phyloP scores from a whole-genome alignment of 805 yeast genomes.

The Nakazawaea ishiwadae region DNA sequence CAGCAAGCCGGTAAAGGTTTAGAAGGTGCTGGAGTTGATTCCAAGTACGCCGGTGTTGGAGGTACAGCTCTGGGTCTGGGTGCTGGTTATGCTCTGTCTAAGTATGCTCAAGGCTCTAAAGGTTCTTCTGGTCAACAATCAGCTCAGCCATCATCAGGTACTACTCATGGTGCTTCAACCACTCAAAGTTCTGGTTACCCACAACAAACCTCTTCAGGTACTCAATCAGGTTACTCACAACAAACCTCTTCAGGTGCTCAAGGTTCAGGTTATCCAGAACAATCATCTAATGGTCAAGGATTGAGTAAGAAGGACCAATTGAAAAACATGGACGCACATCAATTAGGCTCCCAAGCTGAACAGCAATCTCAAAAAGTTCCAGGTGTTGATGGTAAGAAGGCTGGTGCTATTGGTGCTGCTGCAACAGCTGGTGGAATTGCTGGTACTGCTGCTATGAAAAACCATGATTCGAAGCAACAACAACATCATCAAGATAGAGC shows the following conservation, averaged over 20 bases:
- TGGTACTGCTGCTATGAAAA: too few relatives aligned
- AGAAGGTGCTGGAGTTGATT: neutral
- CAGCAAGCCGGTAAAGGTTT: neutral
- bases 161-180: too few relatives aligned
- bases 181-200: too few relatives aligned
- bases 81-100: constrained; percentile 5
- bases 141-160: too few relatives aligned
- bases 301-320: neutral
- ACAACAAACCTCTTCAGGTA: too few relatives aligned
- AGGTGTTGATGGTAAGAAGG: neutral
- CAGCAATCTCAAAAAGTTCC: constrained; percentile 1
- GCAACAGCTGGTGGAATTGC: constrained; percentile 4
- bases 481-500: constrained; percentile 1
- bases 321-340: neutral
- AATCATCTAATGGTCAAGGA: neutral
- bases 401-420: constrained; percentile 5
- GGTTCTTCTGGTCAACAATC: neutral
- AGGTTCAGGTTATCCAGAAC: neutral
- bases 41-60: neutral
- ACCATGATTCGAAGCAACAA: too few relatives aligned
- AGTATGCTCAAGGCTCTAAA: neutral
- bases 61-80: constrained; percentile 5
- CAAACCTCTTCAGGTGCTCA: too few relatives aligned
- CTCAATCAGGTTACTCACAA: neutral
- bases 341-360: neutral